phyloP scores from a whole-genome alignment of 2,329 filamentous ascomycete genomes.

The Epichloe amarillans region DNA sequence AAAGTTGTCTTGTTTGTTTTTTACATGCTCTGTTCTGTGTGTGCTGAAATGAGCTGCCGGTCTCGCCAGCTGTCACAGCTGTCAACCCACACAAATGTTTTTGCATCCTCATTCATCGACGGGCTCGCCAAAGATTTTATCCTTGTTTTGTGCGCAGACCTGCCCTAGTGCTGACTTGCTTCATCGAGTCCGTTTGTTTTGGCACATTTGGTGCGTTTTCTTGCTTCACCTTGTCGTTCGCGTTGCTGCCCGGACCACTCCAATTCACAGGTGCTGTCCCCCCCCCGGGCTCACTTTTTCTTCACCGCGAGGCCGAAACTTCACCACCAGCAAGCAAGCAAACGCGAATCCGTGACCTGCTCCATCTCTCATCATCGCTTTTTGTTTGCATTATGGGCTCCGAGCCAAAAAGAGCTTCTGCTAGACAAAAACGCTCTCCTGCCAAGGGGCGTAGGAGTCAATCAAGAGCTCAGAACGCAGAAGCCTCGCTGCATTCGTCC shows the following conservation, averaged over 20 bases:
- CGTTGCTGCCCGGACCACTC: background rate
- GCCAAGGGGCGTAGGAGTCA: slow-evolving; percentile 5
- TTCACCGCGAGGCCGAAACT: background rate
- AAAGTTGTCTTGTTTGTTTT: background rate
- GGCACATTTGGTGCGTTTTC: background rate
- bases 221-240: background rate
- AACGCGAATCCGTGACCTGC: background rate
- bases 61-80: slow-evolving; percentile 1
- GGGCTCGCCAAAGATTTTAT: background rate
- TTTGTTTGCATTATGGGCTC: slow-evolving; percentile 6
- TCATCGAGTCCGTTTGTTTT: background rate
- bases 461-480: slow-evolving; percentile 5
- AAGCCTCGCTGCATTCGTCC: slow-evolving; percentile 2
- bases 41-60: background rate
- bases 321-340: background rate
- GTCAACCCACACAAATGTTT: background rate
- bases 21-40: background rate
- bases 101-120: background rate
- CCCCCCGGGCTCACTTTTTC: background rate
- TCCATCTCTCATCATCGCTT: background rate
- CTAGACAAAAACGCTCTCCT: slow-evolving; percentile 10
- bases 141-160: background rate
- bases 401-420: slow-evolving; percentile 4
- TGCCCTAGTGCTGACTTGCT: background rate
- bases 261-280: background rate